Evolutionary conservation across 2,329 filamentous ascomycete species (phyloP).

Genomic region (Colletotrichum chlorophyti): DNA sequence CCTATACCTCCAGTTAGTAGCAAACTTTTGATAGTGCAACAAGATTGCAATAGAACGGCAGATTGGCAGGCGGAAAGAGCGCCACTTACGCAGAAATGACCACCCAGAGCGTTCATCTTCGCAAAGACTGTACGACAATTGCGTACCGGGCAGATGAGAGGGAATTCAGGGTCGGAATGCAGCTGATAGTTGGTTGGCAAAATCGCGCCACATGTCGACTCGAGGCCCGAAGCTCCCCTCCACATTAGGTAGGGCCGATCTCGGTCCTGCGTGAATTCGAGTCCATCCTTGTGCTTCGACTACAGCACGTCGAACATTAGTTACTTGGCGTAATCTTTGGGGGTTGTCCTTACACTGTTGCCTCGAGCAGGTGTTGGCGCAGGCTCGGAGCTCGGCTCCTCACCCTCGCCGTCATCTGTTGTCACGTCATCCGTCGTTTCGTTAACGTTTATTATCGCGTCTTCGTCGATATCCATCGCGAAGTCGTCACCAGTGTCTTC

Average conservation of each 20-base stretch:
- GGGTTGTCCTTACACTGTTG: background rate
- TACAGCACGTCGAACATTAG: background rate
- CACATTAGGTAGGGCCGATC: conserved; percentile 1
- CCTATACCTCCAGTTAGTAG: conserved; percentile 22
- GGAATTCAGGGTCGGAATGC: conserved; percentile 31
- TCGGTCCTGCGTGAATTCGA: background rate
- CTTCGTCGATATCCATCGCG: conserved; percentile 30
- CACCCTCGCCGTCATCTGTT: background rate
- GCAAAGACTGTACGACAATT: conserved; percentile 40
- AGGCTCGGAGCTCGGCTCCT: background rate
- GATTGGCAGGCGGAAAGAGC: too few relatives aligned
- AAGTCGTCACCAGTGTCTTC: conserved; percentile 12
- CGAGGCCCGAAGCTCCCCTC: background rate
- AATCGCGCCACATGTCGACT: conserved; percentile 36
- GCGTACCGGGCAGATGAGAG: conserved; percentile 46
- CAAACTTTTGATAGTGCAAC: too few relatives aligned
- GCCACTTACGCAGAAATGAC: conserved; percentile 33
- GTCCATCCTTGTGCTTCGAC: background rate
- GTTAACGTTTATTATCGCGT: conserved; percentile 22
- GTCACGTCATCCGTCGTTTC: background rate
- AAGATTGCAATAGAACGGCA: too few relatives aligned
- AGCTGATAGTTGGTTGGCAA: conserved; percentile 41
- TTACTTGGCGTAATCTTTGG: too few relatives aligned
- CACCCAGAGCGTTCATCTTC: conserved; percentile 27
- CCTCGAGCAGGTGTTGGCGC: background rate